phyloP scores from a whole-genome alignment of 2,329 filamentous ascomycete species.

The Hypoxylon sp. region DNA sequence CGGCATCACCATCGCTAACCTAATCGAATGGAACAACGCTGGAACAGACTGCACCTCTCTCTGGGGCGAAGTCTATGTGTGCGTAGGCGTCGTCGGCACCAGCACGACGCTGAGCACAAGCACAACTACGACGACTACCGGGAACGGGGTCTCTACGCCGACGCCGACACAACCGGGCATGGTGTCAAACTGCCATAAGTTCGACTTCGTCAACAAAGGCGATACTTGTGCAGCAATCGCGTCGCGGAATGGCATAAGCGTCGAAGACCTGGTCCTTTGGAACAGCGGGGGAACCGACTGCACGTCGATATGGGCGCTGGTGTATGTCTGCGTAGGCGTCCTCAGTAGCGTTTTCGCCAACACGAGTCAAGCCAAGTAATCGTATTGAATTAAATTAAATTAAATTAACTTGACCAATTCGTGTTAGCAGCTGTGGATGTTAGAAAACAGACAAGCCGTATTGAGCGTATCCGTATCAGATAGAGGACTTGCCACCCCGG shows the following conservation, averaged over 20 bases:
- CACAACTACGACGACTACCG: neutral
- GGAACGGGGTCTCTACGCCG: neutral
- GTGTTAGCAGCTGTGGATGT: no score
- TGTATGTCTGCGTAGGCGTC: neutral
- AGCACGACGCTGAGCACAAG: neutral
- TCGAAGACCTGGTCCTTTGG: neutral
- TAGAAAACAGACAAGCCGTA: no score
- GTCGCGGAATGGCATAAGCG: neutral
- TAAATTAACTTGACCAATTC: no score
- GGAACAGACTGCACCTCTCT: neutral
- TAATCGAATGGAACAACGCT: neutral
- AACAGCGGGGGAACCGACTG: neutral
- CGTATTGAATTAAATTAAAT: no score
- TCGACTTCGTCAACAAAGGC: constrained; percentile 1
- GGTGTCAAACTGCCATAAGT: neutral
- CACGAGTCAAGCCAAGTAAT: no score
- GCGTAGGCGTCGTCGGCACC: neutral
- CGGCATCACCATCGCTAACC: neutral
- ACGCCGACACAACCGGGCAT: constrained; percentile 1
- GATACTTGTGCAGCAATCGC: constrained; percentile 25
- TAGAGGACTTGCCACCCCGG: no score
- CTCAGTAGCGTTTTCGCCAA: neutral
- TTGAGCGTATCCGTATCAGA: no score
- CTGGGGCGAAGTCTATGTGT: neutral
- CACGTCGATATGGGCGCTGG: neutral